Percentiles rank a stretch among this genome's conserved stretches.
These are phyloP conservation scores for Hansenula lynferdii DNA, from an alignment of 1,139 yeast species.

Conservation along the genomic window DNA sequence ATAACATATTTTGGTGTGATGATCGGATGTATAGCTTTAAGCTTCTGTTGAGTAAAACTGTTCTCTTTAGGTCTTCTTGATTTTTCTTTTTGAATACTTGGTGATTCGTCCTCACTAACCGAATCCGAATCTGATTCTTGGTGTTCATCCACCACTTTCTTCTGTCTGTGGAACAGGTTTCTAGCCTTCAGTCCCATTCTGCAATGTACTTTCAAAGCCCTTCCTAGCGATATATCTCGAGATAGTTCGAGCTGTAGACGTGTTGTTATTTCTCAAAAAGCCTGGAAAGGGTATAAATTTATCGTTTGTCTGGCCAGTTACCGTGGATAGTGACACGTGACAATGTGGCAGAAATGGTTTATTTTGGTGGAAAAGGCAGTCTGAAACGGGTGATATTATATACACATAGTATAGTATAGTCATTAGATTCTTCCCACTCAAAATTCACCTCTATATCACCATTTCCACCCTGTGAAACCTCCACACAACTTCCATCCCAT, in stretches of 20 bases:
- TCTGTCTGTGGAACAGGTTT: slow-evolving; percentile 18
- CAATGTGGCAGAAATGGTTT: not conserved
- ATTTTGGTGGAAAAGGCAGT: not conserved
- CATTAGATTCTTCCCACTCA: too few relatives aligned
- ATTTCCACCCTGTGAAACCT: too few relatives aligned
- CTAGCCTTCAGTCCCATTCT: slow-evolving; percentile 19
- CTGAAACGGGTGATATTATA: too few relatives aligned
- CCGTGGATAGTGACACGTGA: not conserved
- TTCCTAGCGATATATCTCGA: too few relatives aligned
- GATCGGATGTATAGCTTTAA: slow-evolving; percentile 66
- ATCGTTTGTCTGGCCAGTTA: not conserved
- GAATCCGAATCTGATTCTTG: slow-evolving; percentile 34
- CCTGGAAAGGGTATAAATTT: not conserved
- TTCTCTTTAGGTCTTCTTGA: slow-evolving; percentile 47
- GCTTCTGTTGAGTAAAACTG: slow-evolving; percentile 62
- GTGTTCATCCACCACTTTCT: slow-evolving; percentile 15
- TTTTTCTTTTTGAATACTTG: slow-evolving; percentile 26
- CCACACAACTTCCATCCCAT: too few relatives aligned
- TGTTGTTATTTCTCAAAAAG: too few relatives aligned
- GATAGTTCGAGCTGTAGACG: not conserved
- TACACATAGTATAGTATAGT: too few relatives aligned
- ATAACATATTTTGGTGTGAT: slow-evolving; percentile 87
- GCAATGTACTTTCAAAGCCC: too few relatives aligned
- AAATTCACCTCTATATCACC: too few relatives aligned
- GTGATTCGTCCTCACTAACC: slow-evolving; percentile 31